A percentile compares a stretch with the other conserved stretches of the same genome.
These are phyloP conservation scores for Ziziphus jujuba DNA, from an alignment of 306 rosid species.

Conservation along the genomic window DNA sequence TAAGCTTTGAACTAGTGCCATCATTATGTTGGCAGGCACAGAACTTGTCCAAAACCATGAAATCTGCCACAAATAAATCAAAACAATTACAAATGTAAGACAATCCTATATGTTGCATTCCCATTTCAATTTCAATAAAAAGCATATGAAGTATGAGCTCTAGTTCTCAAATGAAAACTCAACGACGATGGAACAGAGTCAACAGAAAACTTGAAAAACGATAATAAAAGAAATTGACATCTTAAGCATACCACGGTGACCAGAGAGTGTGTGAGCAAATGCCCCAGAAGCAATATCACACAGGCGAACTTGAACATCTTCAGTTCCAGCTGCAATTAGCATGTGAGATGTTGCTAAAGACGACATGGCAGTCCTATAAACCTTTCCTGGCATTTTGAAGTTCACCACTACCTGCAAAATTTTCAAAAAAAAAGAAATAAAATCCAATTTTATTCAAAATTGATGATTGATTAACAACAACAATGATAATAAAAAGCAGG, in stretches of 20 bases:
- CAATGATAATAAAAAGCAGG: neutral
- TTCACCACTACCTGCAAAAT: slow-evolving; percentile 64
- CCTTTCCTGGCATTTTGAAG: slow-evolving; percentile 93
- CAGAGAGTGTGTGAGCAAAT: slow-evolving; percentile 86
- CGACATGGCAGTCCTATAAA: slow-evolving; percentile 87
- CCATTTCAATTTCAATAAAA: no score
- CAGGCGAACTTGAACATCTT: slow-evolving; percentile 96
- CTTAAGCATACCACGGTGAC: slow-evolving; percentile 70
- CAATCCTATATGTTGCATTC: no score
- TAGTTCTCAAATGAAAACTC: neutral
- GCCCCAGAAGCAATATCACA: slow-evolving; percentile 96
- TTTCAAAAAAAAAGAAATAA: neutral
- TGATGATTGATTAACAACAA: no score
- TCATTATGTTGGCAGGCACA: no score
- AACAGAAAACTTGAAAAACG: neutral
- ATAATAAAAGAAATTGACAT: neutral
- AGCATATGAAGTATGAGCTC: no score
- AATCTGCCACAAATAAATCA: no score
- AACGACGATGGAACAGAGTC: neutral
- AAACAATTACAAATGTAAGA: no score
- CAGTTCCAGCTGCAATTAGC: slow-evolving; percentile 90
- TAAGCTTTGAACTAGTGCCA: no score
- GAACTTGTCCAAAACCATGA: no score
- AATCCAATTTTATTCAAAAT: no score
- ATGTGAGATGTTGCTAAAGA: slow-evolving; percentile 81